Conservation (phyloP, 1,284 basidiomycete genomes). For the Pascua guehoae region DNA sequence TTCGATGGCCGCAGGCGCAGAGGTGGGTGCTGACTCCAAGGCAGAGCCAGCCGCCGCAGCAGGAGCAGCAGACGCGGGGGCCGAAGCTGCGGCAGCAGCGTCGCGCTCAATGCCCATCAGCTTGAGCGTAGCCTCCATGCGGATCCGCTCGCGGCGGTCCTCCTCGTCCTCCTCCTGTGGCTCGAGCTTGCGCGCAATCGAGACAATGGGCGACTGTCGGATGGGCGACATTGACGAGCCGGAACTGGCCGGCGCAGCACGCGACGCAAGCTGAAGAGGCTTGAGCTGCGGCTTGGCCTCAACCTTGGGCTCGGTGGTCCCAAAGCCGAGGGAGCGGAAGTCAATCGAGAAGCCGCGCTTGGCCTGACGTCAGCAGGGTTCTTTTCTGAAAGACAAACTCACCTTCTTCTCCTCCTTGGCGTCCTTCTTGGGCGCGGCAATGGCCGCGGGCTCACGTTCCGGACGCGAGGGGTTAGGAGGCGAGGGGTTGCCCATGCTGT, state of each 20-base stretch:
- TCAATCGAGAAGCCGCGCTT: constrained; percentile 45
- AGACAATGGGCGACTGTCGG: constrained; percentile 38
- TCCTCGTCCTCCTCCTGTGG: constrained; percentile 83
- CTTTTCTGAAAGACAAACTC: background rate
- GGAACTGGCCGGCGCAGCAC: constrained; percentile 8
- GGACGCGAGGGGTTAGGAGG: background rate
- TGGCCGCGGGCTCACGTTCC: background rate
- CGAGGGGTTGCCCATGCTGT: constrained; percentile 11
- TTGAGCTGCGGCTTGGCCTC: constrained; percentile 27
- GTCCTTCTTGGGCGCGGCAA: constrained; percentile 2
- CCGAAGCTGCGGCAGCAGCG: constrained; percentile 13
- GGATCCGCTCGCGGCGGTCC: constrained; percentile 75
- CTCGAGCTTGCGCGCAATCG: constrained; percentile 37
- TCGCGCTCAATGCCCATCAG: constrained; percentile 73
- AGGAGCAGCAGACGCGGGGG: background rate
- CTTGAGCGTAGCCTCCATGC: constrained; percentile 81
- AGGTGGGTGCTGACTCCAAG: background rate
- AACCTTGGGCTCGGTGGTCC: constrained; percentile 17
- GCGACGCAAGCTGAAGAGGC: constrained; percentile 29
- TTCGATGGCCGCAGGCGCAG: background rate
- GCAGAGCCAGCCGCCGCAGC: background rate
- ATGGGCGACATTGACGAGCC: constrained; percentile 51
- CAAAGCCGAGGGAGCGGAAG: constrained; percentile 44
- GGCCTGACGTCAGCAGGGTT: no score
- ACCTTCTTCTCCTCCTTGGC: constrained; percentile 30